Evolutionary conservation across 306 rosid genomes (phyloP).

Genomic region (Styphnolobium japonicum): DNA sequence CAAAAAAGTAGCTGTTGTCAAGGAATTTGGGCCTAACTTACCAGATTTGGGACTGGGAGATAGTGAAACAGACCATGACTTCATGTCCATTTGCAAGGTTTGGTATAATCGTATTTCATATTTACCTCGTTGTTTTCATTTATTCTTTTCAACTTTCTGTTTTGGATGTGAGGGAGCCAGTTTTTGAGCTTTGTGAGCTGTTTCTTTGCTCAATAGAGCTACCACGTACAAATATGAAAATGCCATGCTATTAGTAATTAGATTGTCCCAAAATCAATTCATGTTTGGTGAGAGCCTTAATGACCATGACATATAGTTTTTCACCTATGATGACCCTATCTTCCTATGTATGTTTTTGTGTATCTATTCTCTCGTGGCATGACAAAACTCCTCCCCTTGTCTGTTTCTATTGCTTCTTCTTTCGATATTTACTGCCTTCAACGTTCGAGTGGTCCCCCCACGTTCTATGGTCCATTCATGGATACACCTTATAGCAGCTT

Average conservation of each 20-base stretch:
- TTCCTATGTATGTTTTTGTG: not conserved
- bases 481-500: not conserved
- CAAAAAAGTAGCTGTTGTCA: conserved; percentile 56
- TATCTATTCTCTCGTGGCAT: not conserved
- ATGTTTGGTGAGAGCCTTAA: conserved; percentile 42
- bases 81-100: conserved; percentile 98
- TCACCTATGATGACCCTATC: not conserved
- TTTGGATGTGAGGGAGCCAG: not conserved
- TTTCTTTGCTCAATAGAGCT: not conserved
- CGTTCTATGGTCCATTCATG: not conserved
- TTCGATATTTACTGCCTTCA: conserved; percentile 7
- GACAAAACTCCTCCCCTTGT: not conserved
- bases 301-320: conserved; percentile 17
- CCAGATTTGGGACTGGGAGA: conserved; percentile 95
- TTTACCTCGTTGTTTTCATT: not conserved
- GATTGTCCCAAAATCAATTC: not conserved
- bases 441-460: conserved; percentile 23
- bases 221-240: not conserved
- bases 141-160: not conserved
- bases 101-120: not conserved
- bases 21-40: conserved; percentile 53
- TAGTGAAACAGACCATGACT: conserved; percentile 66
- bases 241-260: not conserved
- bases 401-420: not conserved
- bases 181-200: not conserved